Evolutionary conservation across 805 yeast genomes (phyloP).

Genomic region (Saccharomycopsis microspora): DNA sequence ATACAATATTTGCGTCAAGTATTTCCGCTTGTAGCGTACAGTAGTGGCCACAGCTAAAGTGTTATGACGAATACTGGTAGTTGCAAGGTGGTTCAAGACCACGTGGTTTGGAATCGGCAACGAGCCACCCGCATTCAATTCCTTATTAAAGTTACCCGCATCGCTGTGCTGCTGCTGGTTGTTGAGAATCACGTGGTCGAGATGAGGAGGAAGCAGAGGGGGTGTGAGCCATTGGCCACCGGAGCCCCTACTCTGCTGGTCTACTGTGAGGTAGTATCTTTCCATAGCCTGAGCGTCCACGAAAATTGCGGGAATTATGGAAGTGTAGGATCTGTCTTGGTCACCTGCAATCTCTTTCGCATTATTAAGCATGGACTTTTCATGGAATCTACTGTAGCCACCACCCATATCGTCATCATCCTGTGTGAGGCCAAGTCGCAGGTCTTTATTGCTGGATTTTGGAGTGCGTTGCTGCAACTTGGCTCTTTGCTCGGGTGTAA

Average conservation of each 20-base stretch:
- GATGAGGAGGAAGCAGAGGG: slow-evolving; percentile 93
- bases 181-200: slow-evolving; percentile 87
- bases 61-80: slow-evolving; percentile 87
- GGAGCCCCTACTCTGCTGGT: slow-evolving; percentile 50
- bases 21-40: slow-evolving; percentile 77
- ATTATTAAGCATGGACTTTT: slow-evolving; percentile 30
- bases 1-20: slow-evolving; percentile 83
- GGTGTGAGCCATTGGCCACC: slow-evolving; percentile 67
- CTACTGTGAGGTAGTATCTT: slow-evolving; percentile 68
- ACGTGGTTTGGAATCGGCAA: slow-evolving; percentile 83
- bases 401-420: slow-evolving; percentile 78
- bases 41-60: slow-evolving; percentile 90
- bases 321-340: slow-evolving; percentile 34
- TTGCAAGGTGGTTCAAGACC: slow-evolving; percentile 87
- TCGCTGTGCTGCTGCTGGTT: slow-evolving; percentile 27
- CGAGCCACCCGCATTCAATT: slow-evolving; percentile 16
- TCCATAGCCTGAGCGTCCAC: slow-evolving; percentile 79
- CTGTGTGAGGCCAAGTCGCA: slow-evolving; percentile 49
- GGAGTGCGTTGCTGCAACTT: slow-evolving; percentile 1
- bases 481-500: slow-evolving; percentile 6
- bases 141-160: slow-evolving; percentile 15
- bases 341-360: slow-evolving; percentile 18
- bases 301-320: slow-evolving; percentile 71
- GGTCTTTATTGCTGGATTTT: slow-evolving; percentile 28
- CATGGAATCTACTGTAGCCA: slow-evolving; percentile 70